Evolutionary conservation across 176 grass and related monocot genomes (phyloP).

Genomic region (Canna indica): DNA sequence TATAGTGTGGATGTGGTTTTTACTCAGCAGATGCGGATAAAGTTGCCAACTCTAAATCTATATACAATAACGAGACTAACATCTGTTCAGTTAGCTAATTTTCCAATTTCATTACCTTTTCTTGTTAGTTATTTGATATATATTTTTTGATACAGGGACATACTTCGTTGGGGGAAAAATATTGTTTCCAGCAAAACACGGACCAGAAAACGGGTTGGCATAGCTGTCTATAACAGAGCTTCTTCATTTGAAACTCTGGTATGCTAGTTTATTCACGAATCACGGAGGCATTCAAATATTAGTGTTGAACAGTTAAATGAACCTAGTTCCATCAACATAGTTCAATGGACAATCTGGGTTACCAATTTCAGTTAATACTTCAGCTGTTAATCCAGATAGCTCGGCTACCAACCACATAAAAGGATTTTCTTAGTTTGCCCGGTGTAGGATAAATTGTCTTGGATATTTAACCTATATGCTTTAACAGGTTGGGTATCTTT

Average conservation of each 20-base stretch:
- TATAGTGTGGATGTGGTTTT: too few species aligned
- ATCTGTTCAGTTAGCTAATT: neutral
- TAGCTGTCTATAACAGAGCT: slow-evolving; percentile 77
- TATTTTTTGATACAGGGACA: slow-evolving; percentile 40
- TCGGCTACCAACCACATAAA: neutral
- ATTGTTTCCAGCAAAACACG: slow-evolving; percentile 87
- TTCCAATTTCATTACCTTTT: neutral
- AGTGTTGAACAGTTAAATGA: neutral
- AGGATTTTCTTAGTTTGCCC: neutral
- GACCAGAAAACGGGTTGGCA: slow-evolving; percentile 75
- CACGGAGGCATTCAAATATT: neutral
- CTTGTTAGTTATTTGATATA: neutral
- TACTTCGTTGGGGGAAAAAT: slow-evolving; percentile 94
- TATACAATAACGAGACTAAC: too few species aligned
- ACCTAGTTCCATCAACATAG: neutral
- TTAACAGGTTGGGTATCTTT: slow-evolving; percentile 80
- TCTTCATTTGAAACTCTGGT: slow-evolving; percentile 97
- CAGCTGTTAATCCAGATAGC: neutral
- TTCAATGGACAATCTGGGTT: neutral
- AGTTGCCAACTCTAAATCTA: too few species aligned
- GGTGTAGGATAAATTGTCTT: neutral
- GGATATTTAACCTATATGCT: neutral
- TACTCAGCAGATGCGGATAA: too few species aligned
- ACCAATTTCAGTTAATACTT: neutral
- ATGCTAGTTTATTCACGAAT: neutral